Base-by-base conservation (phyloP, 371 early-diverging fungal genomes). In the Choanephora cucurbitarum region DNA sequence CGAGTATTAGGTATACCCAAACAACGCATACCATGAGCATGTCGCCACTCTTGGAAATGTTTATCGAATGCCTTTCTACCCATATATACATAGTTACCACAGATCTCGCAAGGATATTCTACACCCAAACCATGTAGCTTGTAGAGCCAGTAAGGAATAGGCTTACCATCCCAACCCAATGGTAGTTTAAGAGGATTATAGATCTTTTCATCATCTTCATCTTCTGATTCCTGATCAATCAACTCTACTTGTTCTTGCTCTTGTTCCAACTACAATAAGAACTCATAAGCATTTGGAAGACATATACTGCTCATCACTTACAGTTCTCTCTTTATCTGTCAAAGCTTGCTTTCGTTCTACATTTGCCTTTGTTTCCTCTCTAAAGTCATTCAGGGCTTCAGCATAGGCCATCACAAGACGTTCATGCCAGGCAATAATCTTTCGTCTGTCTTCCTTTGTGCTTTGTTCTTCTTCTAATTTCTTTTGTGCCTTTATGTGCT, bases 101-200 rank as follows among this genome's bases (percentile, higher is more conserved):
- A 99, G 58, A 99, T 96, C 74, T 99, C 98, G 66, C 99, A 99
- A 0, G 92, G 84, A 66, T 95, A 97, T 63, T 95, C 92, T 34
- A 94, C 91, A 13, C 95, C 94, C 46, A 99, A 71, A 8, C 99
- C 99, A 68, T 97, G 98, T 48, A 97, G 80, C 71, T 97, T 98
- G 80, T 93, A 99, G 28, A 99, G 79, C 99, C 99, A 99, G 70
- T 91, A 96, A 11, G 99, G 99, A 70, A 99, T 99, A 14, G 98
- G 98, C 64, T 99, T 99, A 34, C 98, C 99, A 66, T 98, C 99
- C 97, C 97, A 97, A 10, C 97, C 99, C 41, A 98, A 69, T 7
- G 98, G 98, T 45, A 98, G 72, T 57, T 97, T 97, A 18, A 97
- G 81, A 14, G 99, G 99, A 65, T 98, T 98, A 70, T 98, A 97